Base-by-base conservation (phyloP, 2,329 filamentous ascomycete genomes). In the Zymoseptoria ardabiliae region DNA sequence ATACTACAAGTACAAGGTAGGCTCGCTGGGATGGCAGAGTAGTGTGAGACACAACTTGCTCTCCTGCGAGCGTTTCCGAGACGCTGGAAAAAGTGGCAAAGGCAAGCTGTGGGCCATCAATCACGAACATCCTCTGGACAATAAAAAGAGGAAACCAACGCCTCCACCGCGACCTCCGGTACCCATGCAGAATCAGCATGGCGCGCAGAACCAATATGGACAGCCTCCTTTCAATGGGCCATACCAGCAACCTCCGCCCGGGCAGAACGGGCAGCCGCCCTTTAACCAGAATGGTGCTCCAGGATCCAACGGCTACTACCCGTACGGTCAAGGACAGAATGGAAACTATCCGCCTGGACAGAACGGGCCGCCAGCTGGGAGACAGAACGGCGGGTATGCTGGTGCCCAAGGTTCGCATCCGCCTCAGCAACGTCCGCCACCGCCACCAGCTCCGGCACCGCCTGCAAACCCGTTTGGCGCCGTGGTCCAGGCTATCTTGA, bases 21-120 rank as follows among this genome's bases (percentile, higher is more conserved):
- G 80, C 57, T 85, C 84, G 0, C 80, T 81, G 63, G 85, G 85
- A 13, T 87, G 85, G 85, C 84, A 86, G 61, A 86, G 83, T 35
- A 86, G 83, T 75, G 84, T 87, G 45, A 80, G 85, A 35, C 85
- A 87, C 69, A 87, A 87, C 60, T 75, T 87, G 71, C 74, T 82
- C 68, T 74, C 85, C 75, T 75, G 82, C 72, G 68, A 82, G 73
- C 75, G 78, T 72, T 86, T 86, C 67, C 79, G 81, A 69, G 84
- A 85, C 65, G 82, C 81, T 17, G 82, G 85, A 64, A 81, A 78
- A 60, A 77, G 69, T 69, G 84, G 84, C 57, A 86, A 86, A 71
- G 84, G 84, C 53, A 85, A 81, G 75, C 80, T 83, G 55, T 87
- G 84, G 84, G 79, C 81, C 58, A 79, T 86, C 65, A 81, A 84